A percentile compares a stretch with the other conserved stretches of the same genome.
These are phyloP conservation scores for Myrmaecium sp. DNA, from an alignment of 2,329 filamentous ascomycete genomes.

Conservation along the genomic window DNA sequence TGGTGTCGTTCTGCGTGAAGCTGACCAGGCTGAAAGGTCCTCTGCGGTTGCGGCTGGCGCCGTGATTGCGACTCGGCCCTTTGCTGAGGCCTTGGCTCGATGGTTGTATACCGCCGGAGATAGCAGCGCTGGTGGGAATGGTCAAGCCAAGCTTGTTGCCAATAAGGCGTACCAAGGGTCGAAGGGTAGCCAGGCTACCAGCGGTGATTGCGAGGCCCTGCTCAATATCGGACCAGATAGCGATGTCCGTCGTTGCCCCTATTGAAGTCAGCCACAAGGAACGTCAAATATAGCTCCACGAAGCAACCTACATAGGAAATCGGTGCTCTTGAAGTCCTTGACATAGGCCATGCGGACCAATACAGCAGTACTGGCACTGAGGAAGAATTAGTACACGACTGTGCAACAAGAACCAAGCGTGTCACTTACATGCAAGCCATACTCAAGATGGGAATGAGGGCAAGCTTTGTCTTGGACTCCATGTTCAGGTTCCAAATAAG, in stretches of 20 bases:
- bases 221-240: constrained; percentile 21
- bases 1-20: no score
- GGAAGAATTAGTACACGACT: constrained; percentile 1
- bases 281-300: no score
- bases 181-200: constrained; percentile 19
- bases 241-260: constrained; percentile 16
- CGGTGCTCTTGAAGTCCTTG: constrained; percentile 16
- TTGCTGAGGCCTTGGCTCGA: no score
- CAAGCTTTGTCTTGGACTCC: constrained; percentile 28
- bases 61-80: no score
- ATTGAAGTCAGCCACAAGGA: no score
- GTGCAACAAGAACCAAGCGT: no score
- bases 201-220: constrained; percentile 21
- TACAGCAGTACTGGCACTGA: constrained; percentile 17
- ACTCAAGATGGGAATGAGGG: constrained; percentile 30
- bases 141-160: constrained; percentile 4
- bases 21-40: no score
- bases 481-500: constrained; percentile 36
- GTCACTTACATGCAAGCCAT: constrained; percentile 33
- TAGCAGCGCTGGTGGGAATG: no score
- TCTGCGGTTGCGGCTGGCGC: no score
- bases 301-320: constrained; percentile 15
- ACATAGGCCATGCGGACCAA: constrained; percentile 18
- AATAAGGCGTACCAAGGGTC: constrained; percentile 16
- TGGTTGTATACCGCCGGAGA: no score